Conservation (phyloP, 1,284 basidiomycete species). For the Ustilago hordei region DNA sequence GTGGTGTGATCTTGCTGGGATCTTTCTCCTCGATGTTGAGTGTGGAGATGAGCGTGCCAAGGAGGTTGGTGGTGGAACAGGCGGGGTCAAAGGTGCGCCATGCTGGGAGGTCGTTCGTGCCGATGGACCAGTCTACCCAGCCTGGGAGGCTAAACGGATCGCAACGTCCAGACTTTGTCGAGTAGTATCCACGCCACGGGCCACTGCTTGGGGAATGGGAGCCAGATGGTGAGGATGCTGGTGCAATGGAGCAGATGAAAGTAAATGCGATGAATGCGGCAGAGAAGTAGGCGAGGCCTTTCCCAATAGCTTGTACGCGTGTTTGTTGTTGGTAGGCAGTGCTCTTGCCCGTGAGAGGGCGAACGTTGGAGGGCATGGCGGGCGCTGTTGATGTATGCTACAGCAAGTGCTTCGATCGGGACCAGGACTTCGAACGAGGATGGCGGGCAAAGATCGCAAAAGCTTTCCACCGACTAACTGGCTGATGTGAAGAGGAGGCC, state of each 20-base stretch:
- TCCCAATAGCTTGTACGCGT: conserved; percentile 22
- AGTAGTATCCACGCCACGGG: conserved; percentile 19
- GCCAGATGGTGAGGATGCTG: conserved; percentile 1
- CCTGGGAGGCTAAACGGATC: conserved; percentile 57
- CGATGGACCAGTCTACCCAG: conserved; percentile 52
- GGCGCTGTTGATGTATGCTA: background rate
- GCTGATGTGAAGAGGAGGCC: too few relatives aligned
- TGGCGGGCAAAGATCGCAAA: background rate
- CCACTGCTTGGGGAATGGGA: background rate
- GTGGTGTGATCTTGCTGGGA: conserved; percentile 41
- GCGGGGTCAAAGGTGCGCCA: conserved; percentile 57
- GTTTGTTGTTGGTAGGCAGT: conserved; percentile 9
- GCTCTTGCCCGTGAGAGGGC: conserved; percentile 47
- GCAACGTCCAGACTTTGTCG: conserved; percentile 29
- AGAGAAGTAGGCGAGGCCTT: conserved; percentile 37
- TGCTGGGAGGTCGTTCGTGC: conserved; percentile 45
- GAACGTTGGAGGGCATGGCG: conserved; percentile 48
- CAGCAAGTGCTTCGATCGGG: background rate
- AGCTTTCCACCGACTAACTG: too few relatives aligned
- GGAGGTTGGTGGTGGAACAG: conserved; percentile 42
- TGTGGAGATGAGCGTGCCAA: conserved; percentile 45
- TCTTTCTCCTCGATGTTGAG: conserved; percentile 33
- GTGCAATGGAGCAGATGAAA: conserved; percentile 39
- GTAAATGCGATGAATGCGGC: conserved; percentile 31
- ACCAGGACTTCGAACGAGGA: background rate